These are phyloP conservation scores for Prunus mume DNA, from an alignment of 306 rosid species.

Conservation along the genomic window DNA sequence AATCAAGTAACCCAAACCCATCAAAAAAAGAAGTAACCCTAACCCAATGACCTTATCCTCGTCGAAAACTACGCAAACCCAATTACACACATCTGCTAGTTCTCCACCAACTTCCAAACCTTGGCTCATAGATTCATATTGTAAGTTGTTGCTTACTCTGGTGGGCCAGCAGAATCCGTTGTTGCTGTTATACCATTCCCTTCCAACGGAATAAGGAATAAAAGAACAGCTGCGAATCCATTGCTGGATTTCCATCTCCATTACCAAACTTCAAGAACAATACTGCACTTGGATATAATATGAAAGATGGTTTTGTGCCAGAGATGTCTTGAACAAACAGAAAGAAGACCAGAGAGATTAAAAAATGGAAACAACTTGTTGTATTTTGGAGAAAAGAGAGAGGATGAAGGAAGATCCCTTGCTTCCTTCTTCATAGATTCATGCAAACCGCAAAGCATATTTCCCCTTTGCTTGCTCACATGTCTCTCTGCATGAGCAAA, in stretches of 20 bases:
- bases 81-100: slow-evolving; percentile 4
- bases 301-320: slow-evolving; percentile 23
- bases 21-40: neutral
- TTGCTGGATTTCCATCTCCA: slow-evolving; percentile 3
- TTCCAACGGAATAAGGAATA: slow-evolving; percentile 17
- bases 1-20: neutral
- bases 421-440: slow-evolving; percentile 36
- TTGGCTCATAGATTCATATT: neutral
- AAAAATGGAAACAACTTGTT: slow-evolving; percentile 29
- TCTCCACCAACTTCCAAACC: neutral
- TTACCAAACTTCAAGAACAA: slow-evolving; percentile 9
- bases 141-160: slow-evolving; percentile 7
- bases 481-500: slow-evolving; percentile 13
- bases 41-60: too few relatives aligned
- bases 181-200: neutral
- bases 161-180: slow-evolving; percentile 30
- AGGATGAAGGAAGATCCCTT: slow-evolving; percentile 36
- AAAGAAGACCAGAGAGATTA: neutral
- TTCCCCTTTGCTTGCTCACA: slow-evolving; percentile 43
- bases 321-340: neutral
- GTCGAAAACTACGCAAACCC: neutral
- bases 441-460: slow-evolving; percentile 40
- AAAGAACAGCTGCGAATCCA: slow-evolving; percentile 1
- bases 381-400: neutral
- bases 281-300: neutral